Base-by-base conservation (phyloP, 1,284 basidiomycete genomes). In the Peniophora sp. region DNA sequence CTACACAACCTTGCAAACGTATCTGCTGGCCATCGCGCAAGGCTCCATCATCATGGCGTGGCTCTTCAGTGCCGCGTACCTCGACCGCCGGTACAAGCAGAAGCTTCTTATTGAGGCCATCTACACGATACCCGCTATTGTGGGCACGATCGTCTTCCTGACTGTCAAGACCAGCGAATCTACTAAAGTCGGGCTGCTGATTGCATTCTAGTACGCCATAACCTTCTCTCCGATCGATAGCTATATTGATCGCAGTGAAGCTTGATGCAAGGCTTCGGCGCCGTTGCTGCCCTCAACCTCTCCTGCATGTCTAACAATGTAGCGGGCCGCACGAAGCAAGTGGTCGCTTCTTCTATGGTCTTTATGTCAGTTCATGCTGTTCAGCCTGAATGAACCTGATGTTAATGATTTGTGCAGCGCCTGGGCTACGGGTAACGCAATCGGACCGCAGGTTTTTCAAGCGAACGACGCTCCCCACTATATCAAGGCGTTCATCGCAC, bases 11-110 rank as follows among this genome's bases (percentile, higher is more conserved):
- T 57, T 77, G n/a, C 75, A 77, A 57, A 75, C 74, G 3, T 74
- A 76, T 55, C 58, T 78, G 24, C 66, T 78, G 23, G 73, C 73
- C 0, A 78, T 78, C 48, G 75, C 74, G 14, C 75, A 77, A 60
- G 76, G 72, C 20, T 68, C 57, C 11, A 70, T 75, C 52, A 75
- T 75, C 54, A 75, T 78, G 70, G 17, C 60, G 2, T 73, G 75
- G 58, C 60, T 77, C 22, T 76, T 77, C 61, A 69, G 64, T 46
- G 70, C 68, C 0, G 70, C 74, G 2, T 75, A 68, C 52, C 59
- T 76, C 12, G 72, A 74, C 2, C 74, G 69, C 52, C 54, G 60
- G 22, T 71, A 65, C 49, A 68, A 69, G 46, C 73, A 77, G 61
- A 74, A 72, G 54, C 60, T 76, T 14, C 37, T 74, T 2, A 64